Percentiles rank a stretch among this genome's conserved stretches.
Evolutionary conservation across 768 basidiomycete genomes (phyloP).

Genomic region (Tephrocybe sp.): DNA sequence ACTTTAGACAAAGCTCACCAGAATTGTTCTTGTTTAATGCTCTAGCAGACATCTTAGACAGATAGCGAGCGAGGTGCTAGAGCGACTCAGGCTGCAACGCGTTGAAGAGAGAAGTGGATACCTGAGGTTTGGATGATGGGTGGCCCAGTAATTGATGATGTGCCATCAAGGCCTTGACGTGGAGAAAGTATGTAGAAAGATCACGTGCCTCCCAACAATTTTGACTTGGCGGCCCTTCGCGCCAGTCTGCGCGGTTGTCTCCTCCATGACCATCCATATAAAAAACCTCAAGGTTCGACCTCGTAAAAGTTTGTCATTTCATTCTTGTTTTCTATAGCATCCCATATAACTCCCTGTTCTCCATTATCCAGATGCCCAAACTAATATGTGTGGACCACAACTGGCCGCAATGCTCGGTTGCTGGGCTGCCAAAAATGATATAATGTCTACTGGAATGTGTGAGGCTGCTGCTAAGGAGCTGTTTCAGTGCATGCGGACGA

Average conservation of each 20-base stretch:
- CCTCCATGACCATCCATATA: conserved; percentile 57
- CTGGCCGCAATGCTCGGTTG: conserved; percentile 80
- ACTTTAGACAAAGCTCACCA: conserved; percentile 42
- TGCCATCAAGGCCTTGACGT: conserved; percentile 13
- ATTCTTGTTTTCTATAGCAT: too few relatives aligned
- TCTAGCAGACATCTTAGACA: conserved; percentile 25
- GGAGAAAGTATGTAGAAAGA: conserved; percentile 11
- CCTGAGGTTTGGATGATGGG: neutral
- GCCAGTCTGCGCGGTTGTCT: neutral
- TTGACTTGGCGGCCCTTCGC: neutral
- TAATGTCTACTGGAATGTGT: conserved; percentile 54
- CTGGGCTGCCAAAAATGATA: conserved; percentile 75
- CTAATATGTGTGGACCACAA: conserved; percentile 63
- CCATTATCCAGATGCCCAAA: conserved; percentile 36
- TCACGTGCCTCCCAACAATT: conserved; percentile 20
- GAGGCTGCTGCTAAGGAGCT: conserved; percentile 56
- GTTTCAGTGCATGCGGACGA: conserved; percentile 82
- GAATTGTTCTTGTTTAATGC: conserved; percentile 89
- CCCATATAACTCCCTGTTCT: neutral
- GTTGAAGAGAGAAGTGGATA: conserved; percentile 49
- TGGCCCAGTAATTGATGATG: neutral
- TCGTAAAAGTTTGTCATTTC: conserved; percentile 56
- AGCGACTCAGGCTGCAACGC: conserved; percentile 27
- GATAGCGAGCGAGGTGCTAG: neutral
- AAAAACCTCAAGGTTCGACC: conserved; percentile 79